Base-by-base conservation (phyloP, 371 early-diverging fungal species). In the Mucor mucedo region DNA sequence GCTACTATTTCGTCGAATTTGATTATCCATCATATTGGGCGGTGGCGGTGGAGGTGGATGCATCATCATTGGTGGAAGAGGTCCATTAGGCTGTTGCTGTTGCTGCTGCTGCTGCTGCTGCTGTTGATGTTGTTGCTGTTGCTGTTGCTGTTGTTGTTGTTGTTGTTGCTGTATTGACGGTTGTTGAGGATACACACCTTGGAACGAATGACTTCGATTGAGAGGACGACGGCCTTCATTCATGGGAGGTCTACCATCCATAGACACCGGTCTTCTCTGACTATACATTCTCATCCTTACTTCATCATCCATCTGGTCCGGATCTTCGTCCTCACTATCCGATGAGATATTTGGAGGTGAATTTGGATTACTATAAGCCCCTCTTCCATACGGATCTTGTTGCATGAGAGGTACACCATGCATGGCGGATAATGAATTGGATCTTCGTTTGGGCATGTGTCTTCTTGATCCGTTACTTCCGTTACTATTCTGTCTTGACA, bases 151-250 rank as follows among this genome's bases (percentile, higher is more conserved):
- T n/a, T 50, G 63, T 21, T 58, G 58, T 52, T 54, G 62, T 3
- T 39, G 47, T 27, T 38, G 55, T 35, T 49, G 52, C 29, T 39
- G 63, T 3, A 48, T 58, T 32, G 14, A 28, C 16, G 53, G 16
- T 39, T 38, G 10, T 27, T 38, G 38, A 27, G 49, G 41, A 28
- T n/a, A 41, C 21, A 21, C 21, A 21, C 65, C 59, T 32, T 45
- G 52, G 53, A 62, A 67, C 29, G 68, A 58, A 4, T 53, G 21
- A 4, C 62, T 58, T 45, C 58, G 21, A 53, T 47, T 48, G n/a
- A 58, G 11, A 10, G 52, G 28, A 38, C 33, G 53, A 40, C 32
- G 58, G 8, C 21, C n/a, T 42, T n/a, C 44, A 14, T 2, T 42
- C 35, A 35, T 35, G 8, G 35, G 35, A 35, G 8, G 6, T 42